Percentiles rank a stretch among this genome's conserved stretches.
phyloP scores from a whole-genome alignment of 2,329 filamentous ascomycete species.

The Cytospora piceae region DNA sequence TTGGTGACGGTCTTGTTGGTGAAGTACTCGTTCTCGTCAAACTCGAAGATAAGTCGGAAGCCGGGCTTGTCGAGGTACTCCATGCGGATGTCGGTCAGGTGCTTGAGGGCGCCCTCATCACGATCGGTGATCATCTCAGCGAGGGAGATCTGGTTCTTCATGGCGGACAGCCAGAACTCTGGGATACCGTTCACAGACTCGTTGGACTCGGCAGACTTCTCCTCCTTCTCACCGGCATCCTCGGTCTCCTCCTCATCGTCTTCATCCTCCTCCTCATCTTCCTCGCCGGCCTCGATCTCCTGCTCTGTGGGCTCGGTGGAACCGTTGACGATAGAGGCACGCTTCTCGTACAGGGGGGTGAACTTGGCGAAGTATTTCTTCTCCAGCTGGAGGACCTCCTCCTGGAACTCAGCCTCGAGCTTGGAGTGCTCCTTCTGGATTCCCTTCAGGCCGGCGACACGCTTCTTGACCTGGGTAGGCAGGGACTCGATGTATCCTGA shows the following conservation, averaged over 20 bases:
- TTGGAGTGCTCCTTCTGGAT: conserved; percentile 99
- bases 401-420: conserved; percentile 97
- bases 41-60: conserved; percentile 98
- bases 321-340: conserved; percentile 90
- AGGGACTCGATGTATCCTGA: conserved; percentile 98
- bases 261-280: conserved; percentile 72
- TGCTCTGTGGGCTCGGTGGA: conserved; percentile 80
- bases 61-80: conserved; percentile 98
- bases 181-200: conserved; percentile 78
- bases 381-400: conserved; percentile 96
- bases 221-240: conserved; percentile 57
- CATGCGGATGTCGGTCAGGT: conserved; percentile 93
- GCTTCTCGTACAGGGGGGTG: conserved; percentile 94
- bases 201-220: conserved; percentile 59
- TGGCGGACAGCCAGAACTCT: conserved; percentile 98
- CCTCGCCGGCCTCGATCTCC: conserved; percentile 85
- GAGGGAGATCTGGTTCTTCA: conserved; percentile 98
- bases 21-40: conserved; percentile 94
- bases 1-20: conserved; percentile 96
- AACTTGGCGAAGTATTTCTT: conserved; percentile 99
- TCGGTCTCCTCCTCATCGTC: conserved; percentile 53
- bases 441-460: conserved; percentile 93
- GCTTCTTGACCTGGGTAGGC: conserved; percentile 83
- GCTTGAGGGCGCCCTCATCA: conserved; percentile 91
- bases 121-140: conserved; percentile 99